A percentile compares a stretch with the other conserved stretches of the same genome.
phyloP scores from a whole-genome alignment of 768 basidiomycete species.

The Erythrobasidium yunnanense region DNA sequence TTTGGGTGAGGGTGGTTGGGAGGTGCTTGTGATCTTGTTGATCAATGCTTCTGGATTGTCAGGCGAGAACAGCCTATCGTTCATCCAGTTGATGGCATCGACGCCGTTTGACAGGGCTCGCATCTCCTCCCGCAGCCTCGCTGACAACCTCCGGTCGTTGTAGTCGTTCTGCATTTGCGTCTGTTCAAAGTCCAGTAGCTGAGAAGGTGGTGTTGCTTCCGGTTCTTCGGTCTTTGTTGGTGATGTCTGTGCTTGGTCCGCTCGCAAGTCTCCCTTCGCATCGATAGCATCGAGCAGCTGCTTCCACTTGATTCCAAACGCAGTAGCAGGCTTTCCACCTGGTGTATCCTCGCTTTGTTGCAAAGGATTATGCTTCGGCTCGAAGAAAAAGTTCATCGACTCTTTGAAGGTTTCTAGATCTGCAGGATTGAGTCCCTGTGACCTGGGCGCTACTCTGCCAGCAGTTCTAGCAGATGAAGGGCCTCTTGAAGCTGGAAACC shows the following conservation, averaged over 20 bases:
- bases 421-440: not conserved
- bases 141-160: not conserved
- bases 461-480: too few species aligned
- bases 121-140: conserved; percentile 4
- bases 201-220: not conserved
- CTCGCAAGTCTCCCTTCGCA: not conserved
- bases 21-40: not conserved
- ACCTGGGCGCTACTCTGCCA: not conserved
- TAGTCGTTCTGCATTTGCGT: not conserved
- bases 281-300: not conserved
- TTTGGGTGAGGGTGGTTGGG: not conserved
- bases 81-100: conserved; percentile 15
- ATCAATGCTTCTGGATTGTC: not conserved
- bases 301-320: not conserved
- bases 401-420: not conserved
- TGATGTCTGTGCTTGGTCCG: not conserved
- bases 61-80: not conserved
- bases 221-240: not conserved
- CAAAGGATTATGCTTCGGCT: not conserved
- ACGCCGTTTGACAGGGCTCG: not conserved
- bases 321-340: not conserved
- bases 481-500: too few species aligned
- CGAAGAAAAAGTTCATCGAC: not conserved
- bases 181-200: not conserved
- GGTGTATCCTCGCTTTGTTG: not conserved